These are phyloP conservation scores for Neurospora sp. DNA, from an alignment of 495 filamentous ascomycete species.

Conservation along the genomic window DNA sequence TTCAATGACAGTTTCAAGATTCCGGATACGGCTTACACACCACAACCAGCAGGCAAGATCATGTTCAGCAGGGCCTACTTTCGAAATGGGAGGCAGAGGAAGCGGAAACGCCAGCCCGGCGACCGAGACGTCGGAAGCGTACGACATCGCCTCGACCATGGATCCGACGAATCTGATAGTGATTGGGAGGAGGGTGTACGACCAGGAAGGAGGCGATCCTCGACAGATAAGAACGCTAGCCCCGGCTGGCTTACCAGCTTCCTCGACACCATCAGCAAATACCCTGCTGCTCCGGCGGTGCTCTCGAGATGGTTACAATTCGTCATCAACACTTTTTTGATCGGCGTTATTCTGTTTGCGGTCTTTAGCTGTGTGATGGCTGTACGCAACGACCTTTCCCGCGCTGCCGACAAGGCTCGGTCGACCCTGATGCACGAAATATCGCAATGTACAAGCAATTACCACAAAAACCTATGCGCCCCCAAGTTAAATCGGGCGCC, in stretches of 20 bases:
- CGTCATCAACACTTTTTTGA: constrained; percentile 63
- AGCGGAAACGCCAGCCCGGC: constrained; percentile 31
- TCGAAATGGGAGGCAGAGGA: constrained; percentile 27
- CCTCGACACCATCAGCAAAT: constrained; percentile 59
- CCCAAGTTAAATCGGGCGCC: constrained; percentile 49
- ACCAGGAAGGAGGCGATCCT: constrained; percentile 16
- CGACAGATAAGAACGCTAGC: constrained; percentile 13
- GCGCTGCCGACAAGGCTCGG: constrained; percentile 53
- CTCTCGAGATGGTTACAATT: constrained; percentile 80
- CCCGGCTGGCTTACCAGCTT: constrained; percentile 40
- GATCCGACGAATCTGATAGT: constrained; percentile 49
- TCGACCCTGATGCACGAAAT: constrained; percentile 63
- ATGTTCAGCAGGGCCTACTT: constrained; percentile 28
- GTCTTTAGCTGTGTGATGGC: constrained; percentile 59
- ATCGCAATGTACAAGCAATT: constrained; percentile 56
- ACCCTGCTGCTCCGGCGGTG: constrained; percentile 78
- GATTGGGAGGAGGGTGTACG: constrained; percentile 17
- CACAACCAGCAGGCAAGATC: constrained; percentile 24
- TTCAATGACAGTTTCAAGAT: constrained; percentile 25
- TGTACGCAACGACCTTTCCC: constrained; percentile 65
- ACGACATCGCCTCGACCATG: constrained; percentile 32
- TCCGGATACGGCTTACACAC: constrained; percentile 23
- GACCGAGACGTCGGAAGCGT: constrained; percentile 35
- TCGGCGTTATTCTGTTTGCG: constrained; percentile 56
- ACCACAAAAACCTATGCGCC: constrained; percentile 61